Base-by-base conservation (phyloP, 2,329 filamentous ascomycete genomes). In the Cytospora piceicola region DNA sequence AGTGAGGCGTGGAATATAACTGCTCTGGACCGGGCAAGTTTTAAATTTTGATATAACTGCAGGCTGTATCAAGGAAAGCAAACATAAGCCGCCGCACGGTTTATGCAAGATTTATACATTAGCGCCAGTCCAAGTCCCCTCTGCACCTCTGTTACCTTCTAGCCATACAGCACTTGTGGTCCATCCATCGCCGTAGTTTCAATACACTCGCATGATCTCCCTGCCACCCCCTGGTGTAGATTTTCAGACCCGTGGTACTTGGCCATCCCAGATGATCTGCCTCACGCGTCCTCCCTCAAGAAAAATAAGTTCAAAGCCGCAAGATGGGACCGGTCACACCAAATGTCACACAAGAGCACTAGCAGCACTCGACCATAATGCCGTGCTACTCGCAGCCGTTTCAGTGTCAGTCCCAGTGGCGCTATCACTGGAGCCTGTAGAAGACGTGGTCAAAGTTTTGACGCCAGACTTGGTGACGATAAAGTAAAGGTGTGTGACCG, bases 401-500 rank as follows among this genome's bases (percentile, higher is more conserved):
- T 61, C 65, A 14, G 69, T 67, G 68, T 62, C 65, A 15, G 68
- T 67, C 68, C 64, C 65, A 36, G 70, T 68, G 20, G 60, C 39
- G 27, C 27, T 34, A 4, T 67, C 70, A 54, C 71, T 69, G 20
- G 70, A 70, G 56, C 71, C 68, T 17, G 70, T 69, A 14, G 64
- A 67, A 24, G 70, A 71, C 30, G 71, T 80, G 12, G 72, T 73
- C 1, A 71, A 78, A 46, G 73, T 69, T 0, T 20, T 27, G 2
- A 57, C 53, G 1, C 70, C 69, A 9, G 71, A 72, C 63, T 71
- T 71, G 62, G 69, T 69, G 5, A 72, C 70, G 14, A 66, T 65
- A 15, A 72, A 14, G 67, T 65, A 15, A 72, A 72, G 1, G 56
- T 53, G 63, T 69, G 62, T n/a, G 66, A 67, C 72, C 81, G 79